These are phyloP conservation scores for Sophora flavescens DNA, from an alignment of 306 rosid species.

Conservation along the genomic window DNA sequence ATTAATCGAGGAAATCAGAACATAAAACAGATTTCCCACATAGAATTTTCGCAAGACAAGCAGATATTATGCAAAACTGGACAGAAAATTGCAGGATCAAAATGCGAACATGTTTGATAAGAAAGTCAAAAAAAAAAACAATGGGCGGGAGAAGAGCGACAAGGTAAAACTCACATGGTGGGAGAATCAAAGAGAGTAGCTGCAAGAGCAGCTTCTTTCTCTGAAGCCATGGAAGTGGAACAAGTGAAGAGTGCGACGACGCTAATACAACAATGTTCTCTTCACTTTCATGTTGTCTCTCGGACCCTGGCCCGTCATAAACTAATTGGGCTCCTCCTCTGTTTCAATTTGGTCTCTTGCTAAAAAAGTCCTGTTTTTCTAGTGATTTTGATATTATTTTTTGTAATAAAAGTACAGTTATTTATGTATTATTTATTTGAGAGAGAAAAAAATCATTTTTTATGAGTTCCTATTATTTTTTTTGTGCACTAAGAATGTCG, in stretches of 20 bases:
- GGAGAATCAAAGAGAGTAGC: slow-evolving; percentile 72
- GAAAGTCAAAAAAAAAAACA: not conserved
- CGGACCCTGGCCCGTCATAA: not conserved
- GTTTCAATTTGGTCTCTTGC: not conserved
- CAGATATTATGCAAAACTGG: not conserved
- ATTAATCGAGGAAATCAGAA: not conserved
- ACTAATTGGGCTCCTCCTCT: not conserved
- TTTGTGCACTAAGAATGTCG: too few relatives aligned
- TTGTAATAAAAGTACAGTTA: too few relatives aligned
- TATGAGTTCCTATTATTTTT: too few relatives aligned
- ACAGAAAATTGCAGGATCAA: not conserved
- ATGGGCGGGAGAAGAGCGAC: not conserved
- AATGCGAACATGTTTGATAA: not conserved
- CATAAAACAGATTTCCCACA: not conserved
- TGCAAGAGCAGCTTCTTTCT: slow-evolving; percentile 76
- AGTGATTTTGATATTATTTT: too few relatives aligned
- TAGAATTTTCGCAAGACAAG: not conserved
- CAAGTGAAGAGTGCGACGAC: slow-evolving; percentile 28
- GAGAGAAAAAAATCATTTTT: too few relatives aligned
- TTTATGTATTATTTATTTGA: too few relatives aligned
- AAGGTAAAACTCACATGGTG: slow-evolving; percentile 56
- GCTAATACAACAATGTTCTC: slow-evolving; percentile 10
- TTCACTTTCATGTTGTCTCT: too few relatives aligned
- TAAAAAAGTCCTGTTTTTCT: too few relatives aligned
- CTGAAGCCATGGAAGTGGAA: slow-evolving; percentile 63